Evolutionary conservation across 371 early-diverging fungal genomes (phyloP).

Genomic region (Zychaea mexicana): DNA sequence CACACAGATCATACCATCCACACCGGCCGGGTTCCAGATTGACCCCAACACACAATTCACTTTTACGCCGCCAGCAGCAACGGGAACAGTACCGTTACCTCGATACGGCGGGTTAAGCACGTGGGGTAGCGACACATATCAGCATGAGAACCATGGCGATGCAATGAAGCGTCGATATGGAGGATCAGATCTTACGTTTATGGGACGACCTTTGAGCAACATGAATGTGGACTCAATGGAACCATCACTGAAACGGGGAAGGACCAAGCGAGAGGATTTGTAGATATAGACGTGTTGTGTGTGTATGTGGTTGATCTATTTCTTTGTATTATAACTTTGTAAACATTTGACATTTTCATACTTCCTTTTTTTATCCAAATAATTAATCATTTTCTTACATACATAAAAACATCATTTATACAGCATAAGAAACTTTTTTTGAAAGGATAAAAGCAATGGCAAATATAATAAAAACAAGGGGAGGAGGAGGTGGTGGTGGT

Average conservation of each 20-base stretch:
- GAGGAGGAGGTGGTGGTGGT: neutral
- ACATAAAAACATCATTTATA: neutral
- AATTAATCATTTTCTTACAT: too few relatives aligned
- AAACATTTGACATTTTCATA: neutral
- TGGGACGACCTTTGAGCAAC: conserved; percentile 34
- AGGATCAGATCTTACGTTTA: conserved; percentile 34
- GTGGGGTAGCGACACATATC: conserved; percentile 13
- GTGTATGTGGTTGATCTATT: too few relatives aligned
- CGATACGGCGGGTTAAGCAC: conserved; percentile 1
- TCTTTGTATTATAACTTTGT: too few relatives aligned
- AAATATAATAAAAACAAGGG: neutral
- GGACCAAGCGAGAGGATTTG: conserved; percentile 37
- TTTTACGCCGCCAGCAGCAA: conserved; percentile 23
- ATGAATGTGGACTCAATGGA: conserved; percentile 31
- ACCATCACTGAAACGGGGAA: conserved; percentile 43
- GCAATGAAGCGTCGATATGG: conserved; percentile 30
- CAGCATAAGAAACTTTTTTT: neutral
- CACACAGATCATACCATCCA: conserved; percentile 10
- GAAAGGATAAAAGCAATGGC: too few relatives aligned
- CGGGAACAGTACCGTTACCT: neutral
- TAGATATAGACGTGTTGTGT: neutral
- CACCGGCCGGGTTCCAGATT: conserved; percentile 38
- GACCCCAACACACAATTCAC: conserved; percentile 52
- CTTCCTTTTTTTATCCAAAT: neutral
- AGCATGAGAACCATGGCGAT: conserved; percentile 18